Evolutionary conservation across 2,329 filamentous ascomycete genomes (phyloP), one percentile per base, ranked within the genome.

Genomic region (Drechslera avenae): DNA sequence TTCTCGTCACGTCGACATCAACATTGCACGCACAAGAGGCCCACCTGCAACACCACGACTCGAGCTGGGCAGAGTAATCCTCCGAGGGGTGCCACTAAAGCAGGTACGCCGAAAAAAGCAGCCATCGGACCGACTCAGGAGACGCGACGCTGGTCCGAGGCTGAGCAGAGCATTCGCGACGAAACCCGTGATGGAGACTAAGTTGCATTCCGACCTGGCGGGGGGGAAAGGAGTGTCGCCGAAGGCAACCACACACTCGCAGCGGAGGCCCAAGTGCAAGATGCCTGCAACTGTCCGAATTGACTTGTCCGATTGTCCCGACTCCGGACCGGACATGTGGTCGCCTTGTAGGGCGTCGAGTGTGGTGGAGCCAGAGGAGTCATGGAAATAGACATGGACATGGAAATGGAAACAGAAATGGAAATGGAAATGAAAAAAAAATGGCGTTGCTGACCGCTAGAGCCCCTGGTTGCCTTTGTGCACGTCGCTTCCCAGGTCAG

Each of bases 91-190:
- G 33, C 21, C 26, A 39, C 28, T 39, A 39, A 23, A 32, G 34
- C 18, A 39, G 43, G 32, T 46, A 18, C 32, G 43, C 32, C 18
- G 42, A 35, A 35, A 49, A 49, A 43, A 43, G 44, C 37, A 37
- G 16, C 21, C 14, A 13, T 54, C 60, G 59, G 57, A 39, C 62
- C 61, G 62, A 54, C 39, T 42, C 39, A 37, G 53, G 45, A 52
- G 54, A 54, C 50, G 54, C 55, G 52, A 55, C 52, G 46, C 45
- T 35, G 49, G 53, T 54, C 43, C 17, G 35, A 54, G 39, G 47
- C 52, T 56, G 52, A 46, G 52, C 45, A 47, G n/a, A 19, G 48
- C 44, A 39, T 32, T 48, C 21, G 16, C 40, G 50, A 49, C 52
- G 52, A 52, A 46, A 52, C 46, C 16, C 46, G 53, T 30, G 39